Base-by-base conservation (phyloP, 345 rosid genomes). In the Toxicodendron radicans region DNA sequence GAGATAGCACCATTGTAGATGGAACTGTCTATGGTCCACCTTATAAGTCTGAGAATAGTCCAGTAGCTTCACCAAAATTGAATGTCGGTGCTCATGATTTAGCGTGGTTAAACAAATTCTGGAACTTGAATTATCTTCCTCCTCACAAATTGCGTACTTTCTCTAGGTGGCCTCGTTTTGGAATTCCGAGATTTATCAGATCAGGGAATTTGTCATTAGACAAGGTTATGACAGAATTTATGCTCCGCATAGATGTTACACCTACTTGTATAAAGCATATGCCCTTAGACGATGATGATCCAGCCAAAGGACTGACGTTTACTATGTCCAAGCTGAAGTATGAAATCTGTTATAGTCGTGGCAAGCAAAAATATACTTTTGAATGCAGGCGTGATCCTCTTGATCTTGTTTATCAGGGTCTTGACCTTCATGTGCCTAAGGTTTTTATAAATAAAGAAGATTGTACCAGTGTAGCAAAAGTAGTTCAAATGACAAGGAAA, bases 91-190 rank as follows among this genome's bases (percentile, higher is more conserved):
- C 99, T 75, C 97, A 93, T 91, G 99, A 95, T 86, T 76, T 95
- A 68, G 97, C 98, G 20, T 95, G 99, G 99, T 66, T 93, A 64
- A 60, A 75, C 49, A 93, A 86, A 87, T 93, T 95, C 76, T 91
- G 97, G 93, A 85, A 72, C 70, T 66, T 95, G 89, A 91, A 93
- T 79, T 90, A 93, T 83, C 73, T 82, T 77, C 99, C 99, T 79
- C 99, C 99, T 12, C 94, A 95, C 82, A 95, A 93, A 79, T 79
- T 95, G 78, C 97, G 99, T 23, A 73, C 83, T 64, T 93, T 95
- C 86, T 89, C 99, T 46, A 84, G 97, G 66, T 95, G 92, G 89
- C 93, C 97, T 76, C 97, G 99, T 77, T 95, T 88, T 88, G 99
- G 99, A 64, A 81, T 93, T 73, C 89, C 98, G 33, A 87, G 95